Conservation (phyloP, 495 filamentous ascomycete genomes). For the Lophiotrema nucula region DNA sequence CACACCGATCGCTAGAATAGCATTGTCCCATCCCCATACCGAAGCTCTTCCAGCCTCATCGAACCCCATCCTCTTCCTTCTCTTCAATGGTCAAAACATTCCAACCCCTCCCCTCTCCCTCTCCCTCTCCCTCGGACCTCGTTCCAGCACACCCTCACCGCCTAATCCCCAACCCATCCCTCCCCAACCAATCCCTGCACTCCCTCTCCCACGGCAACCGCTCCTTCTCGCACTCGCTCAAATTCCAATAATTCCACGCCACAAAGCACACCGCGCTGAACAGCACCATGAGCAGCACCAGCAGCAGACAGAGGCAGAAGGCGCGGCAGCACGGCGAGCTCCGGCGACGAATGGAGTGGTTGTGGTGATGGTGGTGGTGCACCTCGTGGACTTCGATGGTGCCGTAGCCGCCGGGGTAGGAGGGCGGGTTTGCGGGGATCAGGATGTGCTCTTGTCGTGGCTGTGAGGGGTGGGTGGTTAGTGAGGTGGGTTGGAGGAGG, state of each 20-base stretch:
- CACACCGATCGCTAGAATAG: background rate
- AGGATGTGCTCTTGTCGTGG: conserved; percentile 11
- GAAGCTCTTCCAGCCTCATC: background rate
- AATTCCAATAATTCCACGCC: conserved; percentile 21
- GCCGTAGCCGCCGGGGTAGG: conserved; percentile 19
- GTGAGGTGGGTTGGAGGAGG: too few relatives aligned
- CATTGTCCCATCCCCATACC: background rate
- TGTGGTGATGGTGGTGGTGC: conserved; percentile 7
- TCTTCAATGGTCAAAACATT: background rate
- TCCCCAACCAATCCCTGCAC: conserved; percentile 24
- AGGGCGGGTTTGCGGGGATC: conserved; percentile 4
- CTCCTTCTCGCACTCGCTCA: conserved; percentile 22
- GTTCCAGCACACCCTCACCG: background rate
- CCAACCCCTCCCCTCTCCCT: background rate
- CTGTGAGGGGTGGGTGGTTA: too few relatives aligned
- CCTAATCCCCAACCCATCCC: conserved; percentile 23
- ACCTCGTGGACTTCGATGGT: conserved; percentile 19
- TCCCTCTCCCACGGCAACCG: conserved; percentile 21
- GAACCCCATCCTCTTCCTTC: background rate
- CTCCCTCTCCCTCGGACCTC: background rate
- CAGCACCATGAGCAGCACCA: conserved; percentile 1
- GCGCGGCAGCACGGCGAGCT: conserved; percentile 16
- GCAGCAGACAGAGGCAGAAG: background rate
- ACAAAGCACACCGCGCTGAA: conserved; percentile 14
- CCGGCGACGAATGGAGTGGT: background rate